These are phyloP conservation scores for Trypanosoma mega DNA, from an alignment of 208 protist genomes.

Conservation along the genomic window DNA sequence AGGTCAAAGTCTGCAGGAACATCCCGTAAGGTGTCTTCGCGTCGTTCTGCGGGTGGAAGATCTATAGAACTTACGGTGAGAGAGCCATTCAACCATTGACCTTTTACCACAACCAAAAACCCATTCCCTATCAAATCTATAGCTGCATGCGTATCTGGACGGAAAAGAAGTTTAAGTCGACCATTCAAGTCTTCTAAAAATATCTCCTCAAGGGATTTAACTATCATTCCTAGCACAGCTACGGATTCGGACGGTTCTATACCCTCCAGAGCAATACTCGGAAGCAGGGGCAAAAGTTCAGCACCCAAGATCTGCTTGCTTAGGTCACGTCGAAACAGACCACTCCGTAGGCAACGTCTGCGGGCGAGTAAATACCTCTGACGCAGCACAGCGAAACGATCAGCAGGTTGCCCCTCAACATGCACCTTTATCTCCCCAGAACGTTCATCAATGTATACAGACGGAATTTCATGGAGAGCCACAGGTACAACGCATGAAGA, in stretches of 20 bases:
- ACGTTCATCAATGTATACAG: slow-evolving; percentile 63
- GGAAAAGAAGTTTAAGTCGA: slow-evolving; percentile 43
- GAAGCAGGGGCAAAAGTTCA: slow-evolving; percentile 58
- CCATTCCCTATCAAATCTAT: slow-evolving; percentile 53
- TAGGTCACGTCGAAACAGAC: slow-evolving; percentile 63
- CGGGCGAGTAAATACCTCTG: slow-evolving; percentile 82
- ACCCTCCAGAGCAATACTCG: slow-evolving; percentile 77
- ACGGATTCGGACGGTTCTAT: slow-evolving; percentile 48
- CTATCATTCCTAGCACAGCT: slow-evolving; percentile 78
- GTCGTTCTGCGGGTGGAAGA: slow-evolving; percentile 73
- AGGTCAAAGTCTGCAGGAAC: slow-evolving; percentile 54
- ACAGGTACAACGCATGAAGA: slow-evolving; percentile 40
- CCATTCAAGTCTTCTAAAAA: slow-evolving; percentile 77
- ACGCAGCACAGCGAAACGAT: slow-evolving; percentile 59
- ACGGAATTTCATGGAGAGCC: slow-evolving; percentile 41
- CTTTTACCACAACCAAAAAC: slow-evolving; percentile 68
- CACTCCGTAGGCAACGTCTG: slow-evolving; percentile 75
- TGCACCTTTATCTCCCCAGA: slow-evolving; percentile 55
- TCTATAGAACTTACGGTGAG: slow-evolving; percentile 50
- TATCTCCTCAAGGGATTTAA: slow-evolving; percentile 36
- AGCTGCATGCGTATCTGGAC: slow-evolving; percentile 20
- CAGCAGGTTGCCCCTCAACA: slow-evolving; percentile 5
- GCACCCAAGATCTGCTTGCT: slow-evolving; percentile 40
- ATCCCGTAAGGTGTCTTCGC: slow-evolving; percentile 58
- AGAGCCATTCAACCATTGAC: slow-evolving; percentile 48